A percentile compares a stretch with the other conserved stretches of the same genome.
Evolutionary conservation across 805 yeast genomes (phyloP).

Genomic region (Millerozyma acaciae): DNA sequence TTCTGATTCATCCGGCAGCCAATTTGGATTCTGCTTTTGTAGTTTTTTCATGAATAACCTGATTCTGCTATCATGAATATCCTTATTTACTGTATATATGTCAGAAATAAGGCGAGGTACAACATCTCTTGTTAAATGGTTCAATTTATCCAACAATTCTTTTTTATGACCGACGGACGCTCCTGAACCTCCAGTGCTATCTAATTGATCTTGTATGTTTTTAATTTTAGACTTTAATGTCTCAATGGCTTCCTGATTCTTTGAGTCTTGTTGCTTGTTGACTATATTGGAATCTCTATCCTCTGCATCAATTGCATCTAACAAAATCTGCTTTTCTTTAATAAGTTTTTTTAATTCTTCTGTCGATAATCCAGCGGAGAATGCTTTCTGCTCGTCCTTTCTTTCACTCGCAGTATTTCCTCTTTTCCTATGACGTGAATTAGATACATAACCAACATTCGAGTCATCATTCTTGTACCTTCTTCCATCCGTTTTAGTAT

Average conservation of each 20-base stretch:
- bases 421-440: conserved; percentile 55
- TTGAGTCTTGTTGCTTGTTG: conserved; percentile 32
- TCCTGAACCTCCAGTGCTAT: conserved; percentile 19
- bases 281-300: conserved; percentile 43
- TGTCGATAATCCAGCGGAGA: conserved; percentile 36
- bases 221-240: conserved; percentile 58
- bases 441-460: conserved; percentile 62
- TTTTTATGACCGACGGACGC: conserved; percentile 44
- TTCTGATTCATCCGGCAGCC: conserved; percentile 37
- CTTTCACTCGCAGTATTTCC: conserved; percentile 16
- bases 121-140: conserved; percentile 55
- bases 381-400: conserved; percentile 8
- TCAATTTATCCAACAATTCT: conserved; percentile 54
- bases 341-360: conserved; percentile 60
- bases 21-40: conserved; percentile 62
- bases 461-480: conserved; percentile 69
- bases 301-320: conserved; percentile 69
- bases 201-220: conserved; percentile 39
- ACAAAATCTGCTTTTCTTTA: conserved; percentile 65
- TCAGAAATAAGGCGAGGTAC: conserved; percentile 68
- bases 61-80: conserved; percentile 63
- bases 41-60: conserved; percentile 56
- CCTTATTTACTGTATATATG: conserved; percentile 61
- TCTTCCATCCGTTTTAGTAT: conserved; percentile 26
- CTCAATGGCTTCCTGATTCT: conserved; percentile 56